Base-by-base conservation (phyloP, 805 yeast species). In the Metschnikowia colocasiae region DNA sequence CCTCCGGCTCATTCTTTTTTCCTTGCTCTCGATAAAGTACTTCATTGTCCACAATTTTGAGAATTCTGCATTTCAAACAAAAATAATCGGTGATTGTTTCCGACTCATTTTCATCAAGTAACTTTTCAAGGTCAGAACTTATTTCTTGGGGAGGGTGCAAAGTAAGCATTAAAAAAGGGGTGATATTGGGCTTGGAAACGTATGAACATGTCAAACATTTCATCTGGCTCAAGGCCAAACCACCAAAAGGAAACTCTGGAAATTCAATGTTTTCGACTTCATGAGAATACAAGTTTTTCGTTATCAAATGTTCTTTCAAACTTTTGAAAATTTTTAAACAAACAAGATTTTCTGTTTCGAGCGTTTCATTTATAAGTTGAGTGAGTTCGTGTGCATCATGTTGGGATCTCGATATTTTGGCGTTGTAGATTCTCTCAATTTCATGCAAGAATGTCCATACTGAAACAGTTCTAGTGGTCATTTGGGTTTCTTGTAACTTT, bases 301-400 rank as follows among this genome's bases (percentile, higher is more conserved):
- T 13, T 9, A 38, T 35, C 16, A 42, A 38, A 8, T 48, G 45
- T 16, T 49, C 51, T 27, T 54, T 56, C 16, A 61, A 40, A 37
- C 45, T 51, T 43, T 55, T 56, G 30, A 66, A 54, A 40, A 68
- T 69, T 40, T 66, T 69, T 29, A 61, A 64, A 40, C 82, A 49
- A 37, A 65, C 67, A 8, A 69, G 57, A 54, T 78, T 74, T 60
- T 92, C 97, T 46, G 74, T 75, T 43, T 85, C 82, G 43, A 94
- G 69, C 0, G 92, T 83, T 58, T 91, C 96, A 19, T 92, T 68
- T 18, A 91, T 74, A 44, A 88, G 66, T 61, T 89, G 96, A 26
- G 92, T 78, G 53, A 94, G 73, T 59, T 92, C 99, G 58, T 94
- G 97, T 0, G 98, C 97, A 68, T 92, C 99, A 59, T 92, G 96